Evolutionary conservation across 2,329 filamentous ascomycete genomes (phyloP), one percentile per base, ranked within the genome.

Genomic region (Lasiodiplodia citricola): DNA sequence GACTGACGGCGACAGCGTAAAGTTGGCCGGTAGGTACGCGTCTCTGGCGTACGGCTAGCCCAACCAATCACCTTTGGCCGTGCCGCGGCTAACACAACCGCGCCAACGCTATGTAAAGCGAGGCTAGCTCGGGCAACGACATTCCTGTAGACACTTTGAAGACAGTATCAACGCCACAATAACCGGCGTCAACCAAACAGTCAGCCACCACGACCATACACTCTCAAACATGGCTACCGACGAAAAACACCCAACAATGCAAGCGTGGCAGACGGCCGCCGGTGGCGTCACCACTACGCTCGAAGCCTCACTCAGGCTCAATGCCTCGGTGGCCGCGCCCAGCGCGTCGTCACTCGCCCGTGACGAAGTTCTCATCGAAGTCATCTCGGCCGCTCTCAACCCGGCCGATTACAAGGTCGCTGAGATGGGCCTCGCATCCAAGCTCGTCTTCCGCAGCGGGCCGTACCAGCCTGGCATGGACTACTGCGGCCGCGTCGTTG

Each of bases 361-460:
- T 78, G 77, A 56, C 74, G 83, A 87, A 70, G 74, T 90, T 55
- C 82, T 91, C 16, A 79, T 91, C 60, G 79, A 85, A 70, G 85
- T 91, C 8, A 77, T 85, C 68, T 80, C 83, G 68, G 81, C 83
- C 31, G 79, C 85, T 28, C 75, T 91, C 71, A 91, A 91, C 74
- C 88, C 88, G 0, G 86, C 86, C 35, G 90, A 92, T 81, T 87
- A 88, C 83, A 91, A 91, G 76, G 71, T 87, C 2, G 81, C 86
- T 11, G 88, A 91, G 73, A 78, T 84, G 35, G 77, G 83, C 0
- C 25, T 83, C 2, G 67, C 86, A 6, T 75, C 82, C 4, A 78
- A 79, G 25, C 68, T 79, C 51, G 70, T 79, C 7, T 60, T 80
- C n/a, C 60, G 74, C 44, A 75, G 74, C 21, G 23, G 52, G 28